Evolutionary conservation across 2,329 filamentous ascomycete genomes (phyloP).

Genomic region (Tolypocladium amazonense): DNA sequence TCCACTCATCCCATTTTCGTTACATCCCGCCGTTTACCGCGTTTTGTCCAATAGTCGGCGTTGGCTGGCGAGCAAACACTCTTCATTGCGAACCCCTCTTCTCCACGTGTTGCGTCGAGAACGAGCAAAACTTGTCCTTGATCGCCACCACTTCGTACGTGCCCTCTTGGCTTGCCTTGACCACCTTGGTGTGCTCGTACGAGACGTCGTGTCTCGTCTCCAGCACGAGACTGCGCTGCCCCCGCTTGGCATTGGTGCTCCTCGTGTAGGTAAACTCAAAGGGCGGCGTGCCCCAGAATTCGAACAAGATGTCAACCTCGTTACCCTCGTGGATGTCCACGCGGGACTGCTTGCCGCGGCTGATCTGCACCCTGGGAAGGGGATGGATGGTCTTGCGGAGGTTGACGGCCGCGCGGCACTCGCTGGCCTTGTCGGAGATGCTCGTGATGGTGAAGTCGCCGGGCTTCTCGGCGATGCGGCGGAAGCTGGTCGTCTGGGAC

Average conservation of each 20-base stretch:
- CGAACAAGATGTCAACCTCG: slow-evolving; percentile 84
- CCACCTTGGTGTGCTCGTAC: slow-evolving; percentile 68
- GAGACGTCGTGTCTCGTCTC: slow-evolving; percentile 86
- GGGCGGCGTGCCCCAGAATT: slow-evolving; percentile 90
- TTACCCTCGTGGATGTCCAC: slow-evolving; percentile 96
- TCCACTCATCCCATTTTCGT: slow-evolving; percentile 6
- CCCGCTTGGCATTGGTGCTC: slow-evolving; percentile 73
- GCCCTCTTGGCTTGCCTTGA: slow-evolving; percentile 84
- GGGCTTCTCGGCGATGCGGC: slow-evolving; percentile 82
- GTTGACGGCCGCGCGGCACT: slow-evolving; percentile 71
- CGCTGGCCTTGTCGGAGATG: slow-evolving; percentile 76
- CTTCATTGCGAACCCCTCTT: slow-evolving; percentile 25
- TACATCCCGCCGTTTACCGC: slow-evolving; percentile 10
- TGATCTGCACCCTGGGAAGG: slow-evolving; percentile 84
- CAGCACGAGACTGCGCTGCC: slow-evolving; percentile 67
- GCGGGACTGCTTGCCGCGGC: slow-evolving; percentile 67
- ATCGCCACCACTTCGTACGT: slow-evolving; percentile 97
- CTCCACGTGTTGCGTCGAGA: slow-evolving; percentile 58
- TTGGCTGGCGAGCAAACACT: neutral
- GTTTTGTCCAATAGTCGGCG: slow-evolving; percentile 31
- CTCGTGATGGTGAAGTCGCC: slow-evolving; percentile 82
- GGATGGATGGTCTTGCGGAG: slow-evolving; percentile 80
- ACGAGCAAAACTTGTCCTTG: slow-evolving; percentile 86
- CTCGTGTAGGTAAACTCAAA: slow-evolving; percentile 98
- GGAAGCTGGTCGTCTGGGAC: slow-evolving; percentile 72